phyloP scores from a whole-genome alignment of 192 early-diverging fungal genomes.

The Umbelopsis sp. region DNA sequence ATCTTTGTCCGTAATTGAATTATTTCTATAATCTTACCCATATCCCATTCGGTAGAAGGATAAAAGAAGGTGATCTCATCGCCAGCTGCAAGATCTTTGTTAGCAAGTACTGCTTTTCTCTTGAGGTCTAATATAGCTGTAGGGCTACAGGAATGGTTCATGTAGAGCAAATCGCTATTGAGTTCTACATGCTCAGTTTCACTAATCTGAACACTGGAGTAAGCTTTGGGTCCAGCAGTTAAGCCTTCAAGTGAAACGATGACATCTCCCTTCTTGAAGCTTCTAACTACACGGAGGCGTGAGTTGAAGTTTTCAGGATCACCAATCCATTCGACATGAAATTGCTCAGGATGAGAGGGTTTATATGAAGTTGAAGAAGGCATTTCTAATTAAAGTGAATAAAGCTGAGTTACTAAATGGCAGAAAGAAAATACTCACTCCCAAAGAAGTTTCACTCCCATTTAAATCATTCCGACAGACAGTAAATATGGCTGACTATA shows the following conservation, averaged over 20 bases:
- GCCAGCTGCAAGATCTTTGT: conserved; percentile 46
- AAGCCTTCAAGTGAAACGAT: conserved; percentile 46
- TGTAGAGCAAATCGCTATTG: conserved; percentile 55
- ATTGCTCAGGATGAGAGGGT: conserved; percentile 45
- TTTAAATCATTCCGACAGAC: not conserved
- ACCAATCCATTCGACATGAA: conserved; percentile 42
- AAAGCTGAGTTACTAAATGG: not conserved
- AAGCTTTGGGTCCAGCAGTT: conserved; percentile 53
- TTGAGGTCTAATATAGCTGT: conserved; percentile 47
- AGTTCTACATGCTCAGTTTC: conserved; percentile 53
- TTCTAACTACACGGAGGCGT: conserved; percentile 40
- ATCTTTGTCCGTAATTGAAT: not conserved
- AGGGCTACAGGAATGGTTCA: conserved; percentile 56
- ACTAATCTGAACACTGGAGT: conserved; percentile 55
- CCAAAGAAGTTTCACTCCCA: not conserved
- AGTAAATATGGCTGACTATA: not conserved
- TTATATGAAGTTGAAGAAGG: conserved; percentile 6
- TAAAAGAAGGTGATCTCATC: conserved; percentile 62
- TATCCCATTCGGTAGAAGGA: conserved; percentile 66
- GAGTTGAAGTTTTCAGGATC: conserved; percentile 48
- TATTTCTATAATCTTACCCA: conserved; percentile 52
- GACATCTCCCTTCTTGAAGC: conserved; percentile 46
- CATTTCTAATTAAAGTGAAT: not conserved
- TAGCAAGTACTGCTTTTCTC: conserved; percentile 43
- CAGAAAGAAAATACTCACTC: not conserved